A percentile compares a stretch with the other conserved stretches of the same genome.
These are phyloP conservation scores for Podospora pseudopauciseta DNA, from an alignment of 495 filamentous ascomycete genomes.

Conservation along the genomic window DNA sequence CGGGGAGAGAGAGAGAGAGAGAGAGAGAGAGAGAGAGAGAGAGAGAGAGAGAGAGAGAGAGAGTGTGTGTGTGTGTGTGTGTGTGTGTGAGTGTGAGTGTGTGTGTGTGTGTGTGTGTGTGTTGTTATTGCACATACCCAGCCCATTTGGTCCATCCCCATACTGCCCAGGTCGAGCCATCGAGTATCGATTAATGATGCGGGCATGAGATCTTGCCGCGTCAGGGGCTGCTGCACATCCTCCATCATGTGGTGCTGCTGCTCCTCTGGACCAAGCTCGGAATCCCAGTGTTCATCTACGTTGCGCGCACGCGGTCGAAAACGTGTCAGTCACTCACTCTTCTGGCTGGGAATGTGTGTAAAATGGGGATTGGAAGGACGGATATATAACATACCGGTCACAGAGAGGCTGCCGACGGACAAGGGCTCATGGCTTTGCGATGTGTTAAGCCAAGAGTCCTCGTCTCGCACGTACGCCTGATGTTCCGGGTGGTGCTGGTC, in stretches of 20 bases:
- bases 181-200: background rate
- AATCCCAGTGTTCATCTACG: background rate
- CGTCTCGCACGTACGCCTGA: background rate
- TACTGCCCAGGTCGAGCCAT: background rate
- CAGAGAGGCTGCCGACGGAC: background rate
- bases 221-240: background rate
- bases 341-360: background rate
- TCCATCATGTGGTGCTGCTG: background rate
- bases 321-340: background rate
- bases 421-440: background rate
- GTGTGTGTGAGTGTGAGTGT: too few relatives aligned
- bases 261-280: background rate
- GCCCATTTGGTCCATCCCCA: constrained; percentile 6
- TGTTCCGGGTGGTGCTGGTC: background rate
- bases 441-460: constrained; percentile 2
- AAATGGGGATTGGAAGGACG: background rate
- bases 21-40: background rate
- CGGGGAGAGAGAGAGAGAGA: background rate
- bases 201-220: constrained; percentile 5
- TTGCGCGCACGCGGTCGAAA: background rate
- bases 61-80: background rate
- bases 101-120: background rate
- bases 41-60: background rate
- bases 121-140: constrained; percentile 2
- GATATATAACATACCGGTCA: constrained; percentile 4